Evolutionary conservation across 1,284 basidiomycete genomes (phyloP).

Genomic region (Polyporus tsugae): DNA sequence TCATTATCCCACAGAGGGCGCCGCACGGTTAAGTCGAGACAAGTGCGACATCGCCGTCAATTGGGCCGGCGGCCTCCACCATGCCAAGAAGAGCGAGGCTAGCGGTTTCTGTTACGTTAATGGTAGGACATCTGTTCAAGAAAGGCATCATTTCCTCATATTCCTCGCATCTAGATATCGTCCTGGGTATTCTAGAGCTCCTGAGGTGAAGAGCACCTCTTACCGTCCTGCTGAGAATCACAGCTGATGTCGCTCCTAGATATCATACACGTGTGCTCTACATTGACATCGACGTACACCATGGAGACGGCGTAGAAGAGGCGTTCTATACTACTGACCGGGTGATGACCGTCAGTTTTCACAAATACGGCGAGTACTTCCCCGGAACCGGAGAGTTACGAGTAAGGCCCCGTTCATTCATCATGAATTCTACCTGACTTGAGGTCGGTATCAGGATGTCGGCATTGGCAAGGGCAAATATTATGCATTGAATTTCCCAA

Average conservation of each 20-base stretch:
- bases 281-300: constrained; percentile 99
- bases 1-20: constrained; percentile 78
- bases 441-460: constrained; percentile 68
- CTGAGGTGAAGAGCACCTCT: constrained; percentile 62
- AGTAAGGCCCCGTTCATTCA: constrained; percentile 54
- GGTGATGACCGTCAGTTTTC: constrained; percentile 98
- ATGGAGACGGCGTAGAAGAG: constrained; percentile 99
- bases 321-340: constrained; percentile 99
- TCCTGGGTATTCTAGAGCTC: constrained; percentile 95
- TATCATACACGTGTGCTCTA: constrained; percentile 97
- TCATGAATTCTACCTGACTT: constrained; percentile 11
- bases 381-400: constrained; percentile 97
- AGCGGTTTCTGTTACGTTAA: constrained; percentile 99
- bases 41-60: constrained; percentile 99
- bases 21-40: constrained; percentile 92
- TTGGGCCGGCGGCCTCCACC: constrained; percentile 98
- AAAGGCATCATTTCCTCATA: constrained; percentile 9
- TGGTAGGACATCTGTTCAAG: constrained; percentile 55
- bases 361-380: constrained; percentile 99
- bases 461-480: constrained; percentile 94
- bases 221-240: background rate
- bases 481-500: constrained; percentile 94
- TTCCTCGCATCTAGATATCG: constrained; percentile 74
- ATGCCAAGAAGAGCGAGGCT: constrained; percentile 98
- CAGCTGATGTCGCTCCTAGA: constrained; percentile 46